Base-by-base conservation (phyloP, 768 basidiomycete genomes). In the Gyrodon lividus region DNA sequence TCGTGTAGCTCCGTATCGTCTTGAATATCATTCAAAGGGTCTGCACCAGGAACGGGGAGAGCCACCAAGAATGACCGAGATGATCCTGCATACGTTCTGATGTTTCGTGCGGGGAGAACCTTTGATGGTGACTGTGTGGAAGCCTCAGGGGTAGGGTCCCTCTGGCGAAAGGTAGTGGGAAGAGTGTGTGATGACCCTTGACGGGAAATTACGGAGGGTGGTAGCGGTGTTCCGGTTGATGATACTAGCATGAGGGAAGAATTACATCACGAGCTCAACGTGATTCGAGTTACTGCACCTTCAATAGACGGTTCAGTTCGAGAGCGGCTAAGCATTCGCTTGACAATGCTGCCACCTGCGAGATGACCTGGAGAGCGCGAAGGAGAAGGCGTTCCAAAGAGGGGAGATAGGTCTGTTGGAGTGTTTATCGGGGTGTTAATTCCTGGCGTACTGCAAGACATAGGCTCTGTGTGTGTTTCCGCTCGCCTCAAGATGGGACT, bases 1-100 rank as follows among this genome's bases (percentile, higher is more conserved):
- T 92, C 89, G n/a, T 81, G 79, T 10, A 71, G 67, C 12, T 73
- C 71, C 16, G 77, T 68, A 43, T 80, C 80, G 20, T 82, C 79
- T 22, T 79, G 81, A 7, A 76, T 71, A 20, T 57, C 43, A 19
- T 63, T 62, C 16, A 71, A 68, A 4, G 50, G 22, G 42, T 47
- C 51, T 16, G 58, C 44, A 68, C 55, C 61, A 43, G 66, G 57
- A 57, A 62, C 65, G 10, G 85, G 81, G 9, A 90, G 66, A 16
- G 81, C 71, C 9, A 88, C 77, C 14, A 92, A 79, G 68, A 89
- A 92, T 4, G 89, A 91, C n/a, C 89, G 87, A 20, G 86, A 87
- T 52, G 76, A 76, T 20, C 87, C 87, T 3, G 86, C 84, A 60
- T 92, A 92, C 3, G 89, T 92, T 35, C 80, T 77, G 3, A 81